These are phyloP conservation scores for Malus hybrid DNA, from an alignment of 331 rosid species.

Conservation along the genomic window DNA sequence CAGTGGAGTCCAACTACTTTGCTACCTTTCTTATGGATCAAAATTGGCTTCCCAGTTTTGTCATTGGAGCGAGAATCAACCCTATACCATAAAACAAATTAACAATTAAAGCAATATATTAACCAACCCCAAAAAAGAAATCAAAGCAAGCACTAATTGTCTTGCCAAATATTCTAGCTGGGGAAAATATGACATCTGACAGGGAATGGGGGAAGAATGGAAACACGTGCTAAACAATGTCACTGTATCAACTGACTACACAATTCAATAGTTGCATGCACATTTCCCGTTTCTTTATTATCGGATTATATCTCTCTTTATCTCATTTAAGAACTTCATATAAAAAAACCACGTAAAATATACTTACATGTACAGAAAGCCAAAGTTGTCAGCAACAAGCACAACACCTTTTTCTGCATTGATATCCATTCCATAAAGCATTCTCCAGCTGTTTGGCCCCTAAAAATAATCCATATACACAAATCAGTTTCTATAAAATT, in stretches of 20 bases:
- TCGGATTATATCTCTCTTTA: not conserved
- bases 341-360: not conserved
- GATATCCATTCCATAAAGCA: conserved; percentile 96
- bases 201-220: not conserved
- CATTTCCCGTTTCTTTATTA: not conserved
- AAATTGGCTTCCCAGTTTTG: conserved; percentile 45
- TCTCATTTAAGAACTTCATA: not conserved
- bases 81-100: conserved; percentile 33
- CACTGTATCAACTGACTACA: not conserved
- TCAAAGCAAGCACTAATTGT: not conserved
- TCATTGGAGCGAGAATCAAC: conserved; percentile 67
- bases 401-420: conserved; percentile 66
- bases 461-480: conserved; percentile 16
- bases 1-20: conserved; percentile 87
- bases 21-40: conserved; percentile 84
- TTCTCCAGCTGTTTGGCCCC: conserved; percentile 74
- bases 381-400: conserved; percentile 82
- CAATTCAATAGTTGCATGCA: not conserved
- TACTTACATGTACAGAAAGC: conserved; percentile 74
- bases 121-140: not conserved
- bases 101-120: not conserved
- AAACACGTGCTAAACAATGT: not conserved
- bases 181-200: not conserved
- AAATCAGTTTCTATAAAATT: not conserved
- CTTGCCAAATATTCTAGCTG: not conserved